Base-by-base conservation (phyloP, 495 filamentous ascomycete species). In the Lasiosphaeria ovina region DNA sequence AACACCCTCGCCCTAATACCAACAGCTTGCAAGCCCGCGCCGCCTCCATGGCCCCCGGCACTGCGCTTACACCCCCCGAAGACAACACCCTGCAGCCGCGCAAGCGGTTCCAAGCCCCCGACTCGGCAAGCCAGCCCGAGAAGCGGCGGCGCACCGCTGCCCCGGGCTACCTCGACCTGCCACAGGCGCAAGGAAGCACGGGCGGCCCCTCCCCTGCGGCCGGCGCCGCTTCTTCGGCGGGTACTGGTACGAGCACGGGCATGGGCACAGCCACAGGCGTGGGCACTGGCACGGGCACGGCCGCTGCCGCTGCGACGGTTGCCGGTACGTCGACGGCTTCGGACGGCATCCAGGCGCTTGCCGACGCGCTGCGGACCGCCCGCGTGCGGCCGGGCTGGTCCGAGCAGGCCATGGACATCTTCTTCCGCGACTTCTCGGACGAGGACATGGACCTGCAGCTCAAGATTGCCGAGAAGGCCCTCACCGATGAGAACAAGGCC, bases 401-500 rank as follows among this genome's bases (percentile, higher is more conserved):
- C 4, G 79, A 81, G 58, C 78, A 79, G 65, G 79, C 79, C 1
- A 66, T 81, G 17, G 79, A 81, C 52, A 72, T 79, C 7, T 76
- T 81, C 60, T 81, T 81, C 61, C 70, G 70, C 32, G 79, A 81
- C 35, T 81, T 81, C 47, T 62, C 67, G 51, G 70, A 69, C 40
- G 79, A 81, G 56, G 79, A 81, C 54, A 66, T 72, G 38, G 79
- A 81, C 56, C 60, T 81, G 50, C 77, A 80, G 69, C 66, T 81
- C 11, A 80, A 79, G 70, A 79, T 81, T 11, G 77, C 79, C 8
- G 79, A 81, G 67, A 81, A 79, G 62, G 72, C 73, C 5, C 70
- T 81, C 34, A 76, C 73, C n/a, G 77, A 81, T 57, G 77, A 80
- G 55, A 79, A 78, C 61, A 81, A 80, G 59, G 79, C 79, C 12